phyloP scores from a whole-genome alignment of 495 filamentous ascomycete species.

The Cercophora scortea region DNA sequence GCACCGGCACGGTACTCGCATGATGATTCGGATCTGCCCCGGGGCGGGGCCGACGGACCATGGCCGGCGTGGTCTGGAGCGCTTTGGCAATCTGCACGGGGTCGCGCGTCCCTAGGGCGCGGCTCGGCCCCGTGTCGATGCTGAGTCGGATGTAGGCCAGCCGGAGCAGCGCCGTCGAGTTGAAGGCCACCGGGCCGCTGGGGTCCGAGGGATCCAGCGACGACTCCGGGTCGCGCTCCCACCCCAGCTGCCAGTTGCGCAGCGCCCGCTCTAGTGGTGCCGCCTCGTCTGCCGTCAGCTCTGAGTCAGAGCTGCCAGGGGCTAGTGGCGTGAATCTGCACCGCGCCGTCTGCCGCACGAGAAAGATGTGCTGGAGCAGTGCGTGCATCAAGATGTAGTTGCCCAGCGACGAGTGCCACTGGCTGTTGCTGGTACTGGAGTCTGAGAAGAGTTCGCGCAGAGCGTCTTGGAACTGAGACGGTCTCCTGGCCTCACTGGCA shows the following conservation, averaged over 20 bases:
- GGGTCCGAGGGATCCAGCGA: neutral
- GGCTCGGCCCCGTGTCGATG: neutral
- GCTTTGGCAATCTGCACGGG: neutral
- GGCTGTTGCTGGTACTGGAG: neutral
- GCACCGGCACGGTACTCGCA: conserved; percentile 17
- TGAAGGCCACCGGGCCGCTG: conserved; percentile 1
- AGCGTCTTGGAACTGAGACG: neutral
- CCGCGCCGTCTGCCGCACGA: neutral
- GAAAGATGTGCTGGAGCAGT: conserved; percentile 23
- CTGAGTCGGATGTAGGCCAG: neutral
- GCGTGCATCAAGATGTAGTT: conserved; percentile 50
- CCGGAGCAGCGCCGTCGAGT: conserved; percentile 3
- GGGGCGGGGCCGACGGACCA: conserved; percentile 7
- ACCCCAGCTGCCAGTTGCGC: neutral
- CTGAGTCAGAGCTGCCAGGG: neutral
- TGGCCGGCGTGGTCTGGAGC: neutral
- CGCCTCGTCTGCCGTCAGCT: neutral
- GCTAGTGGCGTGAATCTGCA: neutral
- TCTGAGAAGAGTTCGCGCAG: neutral
- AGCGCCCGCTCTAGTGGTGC: neutral
- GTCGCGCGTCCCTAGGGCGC: neutral
- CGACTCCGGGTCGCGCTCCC: neutral
- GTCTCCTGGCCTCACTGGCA: neutral
- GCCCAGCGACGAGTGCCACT: conserved; percentile 34
- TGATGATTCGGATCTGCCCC: no score